Base-by-base conservation (phyloP, 2,329 filamentous ascomycete species). In the Hypoxylon sp. region DNA sequence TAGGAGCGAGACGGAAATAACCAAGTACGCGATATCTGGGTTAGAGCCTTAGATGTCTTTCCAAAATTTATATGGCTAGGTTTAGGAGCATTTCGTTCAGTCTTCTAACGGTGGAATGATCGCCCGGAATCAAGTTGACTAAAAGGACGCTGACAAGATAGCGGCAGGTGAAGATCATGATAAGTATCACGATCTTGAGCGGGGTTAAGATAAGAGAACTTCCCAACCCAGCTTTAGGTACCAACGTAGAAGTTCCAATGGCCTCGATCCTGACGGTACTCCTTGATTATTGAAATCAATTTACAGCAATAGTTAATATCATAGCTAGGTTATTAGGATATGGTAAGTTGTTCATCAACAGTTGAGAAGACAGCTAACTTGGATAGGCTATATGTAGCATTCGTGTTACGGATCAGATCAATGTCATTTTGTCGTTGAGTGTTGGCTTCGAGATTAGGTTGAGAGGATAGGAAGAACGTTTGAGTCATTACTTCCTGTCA, bases 171-270 rank as follows among this genome's bases (percentile, higher is more conserved):
- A 26, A 13, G 41, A 52, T 13, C 43, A 40, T 43, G 17, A 26
- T 17, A 43, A 52, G 31, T 48, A 40, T 43, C 37, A 23, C 27
- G 23, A 42, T n/a, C 37, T 26, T 33, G 31, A 46, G 55, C 38
- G 55, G 49, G 55, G 55, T 41, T 58, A 26, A 53, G 55, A 58
- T 58, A 53, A 58, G 35, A 33, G 20, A 35, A 43, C 45, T 3
- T 24, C 35, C 45, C 29, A 24, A 18, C 17, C 11, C 27, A 23
- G 41, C 21, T n/a, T n/a, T 43, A 7, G 38, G 21, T 20, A 11
- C 11, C 33, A 15, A 17, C 18, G 6, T 35, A 4, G 4, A 35
- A 18, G 17, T 17, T 11, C 13, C 40, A 20, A 29, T 24, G 17
- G 18, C 7, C n/a, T 45, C 24, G 24, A 9, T 27, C n/a, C n/a